Percentiles rank a stretch among this genome's conserved stretches.
phyloP scores from a whole-genome alignment of 371 early-diverging fungal genomes.

The Actinomortierella ambigua region DNA sequence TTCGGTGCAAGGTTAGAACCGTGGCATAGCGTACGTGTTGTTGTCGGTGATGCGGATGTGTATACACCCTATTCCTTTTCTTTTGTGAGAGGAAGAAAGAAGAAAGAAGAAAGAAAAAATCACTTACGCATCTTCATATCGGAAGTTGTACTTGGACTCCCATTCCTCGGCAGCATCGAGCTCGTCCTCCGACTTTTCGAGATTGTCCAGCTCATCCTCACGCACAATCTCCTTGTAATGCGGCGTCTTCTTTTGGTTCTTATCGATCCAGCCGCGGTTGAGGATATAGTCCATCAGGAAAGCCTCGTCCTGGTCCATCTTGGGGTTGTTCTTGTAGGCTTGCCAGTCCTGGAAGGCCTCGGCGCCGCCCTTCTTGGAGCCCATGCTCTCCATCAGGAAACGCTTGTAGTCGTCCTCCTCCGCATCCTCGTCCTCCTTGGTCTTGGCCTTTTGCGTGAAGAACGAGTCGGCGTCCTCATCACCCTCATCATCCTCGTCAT shows the following conservation, averaged over 20 bases:
- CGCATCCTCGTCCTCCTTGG: slow-evolving; percentile 69
- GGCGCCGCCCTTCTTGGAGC: slow-evolving; percentile 53
- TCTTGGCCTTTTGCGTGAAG: slow-evolving; percentile 73
- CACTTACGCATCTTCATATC: slow-evolving; percentile 87
- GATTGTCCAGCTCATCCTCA: slow-evolving; percentile 61
- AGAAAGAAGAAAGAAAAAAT: background rate
- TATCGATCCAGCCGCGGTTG: slow-evolving; percentile 94
- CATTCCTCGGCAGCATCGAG: slow-evolving; percentile 84
- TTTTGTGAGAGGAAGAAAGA: background rate
- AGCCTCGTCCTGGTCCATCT: slow-evolving; percentile 70
- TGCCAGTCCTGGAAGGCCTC: slow-evolving; percentile 68
- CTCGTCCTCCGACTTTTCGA: slow-evolving; percentile 56
- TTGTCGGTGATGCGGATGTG: too few species aligned
- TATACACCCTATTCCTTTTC: too few species aligned
- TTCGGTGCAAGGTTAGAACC: background rate
- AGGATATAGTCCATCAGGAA: slow-evolving; percentile 92
- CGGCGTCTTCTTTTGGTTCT: slow-evolving; percentile 58
- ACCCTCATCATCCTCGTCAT: slow-evolving; percentile 59
- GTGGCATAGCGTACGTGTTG: too few species aligned
- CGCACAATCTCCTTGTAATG: slow-evolving; percentile 72
- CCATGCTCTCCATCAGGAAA: slow-evolving; percentile 84
- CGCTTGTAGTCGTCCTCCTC: slow-evolving; percentile 87
- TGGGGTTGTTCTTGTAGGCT: slow-evolving; percentile 59
- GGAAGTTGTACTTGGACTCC: slow-evolving; percentile 90
- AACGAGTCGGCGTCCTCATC: slow-evolving; percentile 68